phyloP scores from a whole-genome alignment of 305 asterid species.

The Fraxinus greggii region DNA sequence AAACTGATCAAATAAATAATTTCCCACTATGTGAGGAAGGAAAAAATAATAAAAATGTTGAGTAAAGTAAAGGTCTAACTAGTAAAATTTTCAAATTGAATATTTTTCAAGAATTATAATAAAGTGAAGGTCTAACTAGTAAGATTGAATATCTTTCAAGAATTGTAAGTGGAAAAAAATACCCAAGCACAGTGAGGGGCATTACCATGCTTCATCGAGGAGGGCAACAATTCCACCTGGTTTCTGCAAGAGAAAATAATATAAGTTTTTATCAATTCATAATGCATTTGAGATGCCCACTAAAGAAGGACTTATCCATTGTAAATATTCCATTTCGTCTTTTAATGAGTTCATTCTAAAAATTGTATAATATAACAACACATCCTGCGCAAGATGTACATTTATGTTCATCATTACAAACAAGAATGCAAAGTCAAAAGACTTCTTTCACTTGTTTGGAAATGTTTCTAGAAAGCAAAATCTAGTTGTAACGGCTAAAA shows the following conservation, averaged over 20 bases:
- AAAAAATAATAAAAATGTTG: background rate
- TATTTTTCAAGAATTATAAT: conserved; percentile 4
- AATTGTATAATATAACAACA: background rate
- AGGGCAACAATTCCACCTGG: conserved; percentile 95
- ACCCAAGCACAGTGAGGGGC: conserved; percentile 20
- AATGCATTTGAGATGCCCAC: background rate
- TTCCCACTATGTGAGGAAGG: background rate
- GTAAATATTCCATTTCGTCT: background rate
- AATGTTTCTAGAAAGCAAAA: background rate
- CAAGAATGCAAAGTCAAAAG: background rate
- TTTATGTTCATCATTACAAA: background rate
- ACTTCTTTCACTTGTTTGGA: background rate
- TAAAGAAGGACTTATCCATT: background rate
- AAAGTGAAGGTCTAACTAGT: conserved; percentile 15
- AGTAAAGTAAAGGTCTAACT: conserved; percentile 17
- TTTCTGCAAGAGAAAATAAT: conserved; percentile 62
- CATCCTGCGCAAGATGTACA: background rate
- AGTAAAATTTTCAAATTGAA: conserved; percentile 6
- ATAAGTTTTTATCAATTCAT: conserved; percentile 17
- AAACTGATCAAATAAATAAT: conserved; percentile 15
- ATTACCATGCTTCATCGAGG: conserved; percentile 97
- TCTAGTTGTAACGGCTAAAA: background rate
- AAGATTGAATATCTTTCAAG: conserved; percentile 14
- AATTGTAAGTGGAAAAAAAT: conserved; percentile 3
- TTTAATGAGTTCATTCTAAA: background rate